A percentile compares a stretch with the other conserved stretches of the same genome.
Evolutionary conservation across 2,329 filamentous ascomycete genomes (phyloP).

Genomic region (Hirsutella rhossiliensis): DNA sequence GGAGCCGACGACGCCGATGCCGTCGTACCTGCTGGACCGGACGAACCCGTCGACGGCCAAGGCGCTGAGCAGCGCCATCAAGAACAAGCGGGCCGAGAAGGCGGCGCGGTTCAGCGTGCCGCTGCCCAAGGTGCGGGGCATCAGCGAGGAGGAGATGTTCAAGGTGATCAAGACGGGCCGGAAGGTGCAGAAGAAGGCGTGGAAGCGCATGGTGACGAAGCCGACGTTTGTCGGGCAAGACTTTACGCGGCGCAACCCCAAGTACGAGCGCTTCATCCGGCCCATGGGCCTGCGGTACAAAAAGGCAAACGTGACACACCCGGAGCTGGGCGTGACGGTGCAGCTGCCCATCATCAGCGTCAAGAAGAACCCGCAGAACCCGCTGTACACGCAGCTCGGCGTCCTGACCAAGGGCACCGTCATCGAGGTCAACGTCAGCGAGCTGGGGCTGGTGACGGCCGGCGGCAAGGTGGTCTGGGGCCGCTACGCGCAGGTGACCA

Average conservation of each 20-base stretch:
- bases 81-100: constrained; percentile 91
- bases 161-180: constrained; percentile 92
- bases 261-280: constrained; percentile 48
- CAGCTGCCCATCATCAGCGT: constrained; percentile 67
- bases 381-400: constrained; percentile 84
- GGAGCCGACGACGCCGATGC: constrained; percentile 70
- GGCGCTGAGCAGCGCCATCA: constrained; percentile 74
- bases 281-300: constrained; percentile 40
- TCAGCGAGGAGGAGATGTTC: constrained; percentile 96
- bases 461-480: constrained; percentile 92
- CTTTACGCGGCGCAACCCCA: constrained; percentile 81
- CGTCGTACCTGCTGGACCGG: constrained; percentile 90
- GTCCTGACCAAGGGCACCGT: constrained; percentile 72
- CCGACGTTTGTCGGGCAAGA: constrained; percentile 71
- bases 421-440: constrained; percentile 86
- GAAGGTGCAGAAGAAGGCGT: constrained; percentile 78
- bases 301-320: constrained; percentile 50
- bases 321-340: constrained; percentile 75
- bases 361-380: constrained; percentile 64
- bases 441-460: constrained; percentile 82
- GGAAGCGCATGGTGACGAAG: constrained; percentile 58
- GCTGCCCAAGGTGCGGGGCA: constrained; percentile 81
- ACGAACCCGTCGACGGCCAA: constrained; percentile 46
- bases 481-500: constrained; percentile 49
- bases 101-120: constrained; percentile 88